These are phyloP conservation scores for Cucurbita pepo DNA, from an alignment of 306 rosid species.

Conservation along the genomic window DNA sequence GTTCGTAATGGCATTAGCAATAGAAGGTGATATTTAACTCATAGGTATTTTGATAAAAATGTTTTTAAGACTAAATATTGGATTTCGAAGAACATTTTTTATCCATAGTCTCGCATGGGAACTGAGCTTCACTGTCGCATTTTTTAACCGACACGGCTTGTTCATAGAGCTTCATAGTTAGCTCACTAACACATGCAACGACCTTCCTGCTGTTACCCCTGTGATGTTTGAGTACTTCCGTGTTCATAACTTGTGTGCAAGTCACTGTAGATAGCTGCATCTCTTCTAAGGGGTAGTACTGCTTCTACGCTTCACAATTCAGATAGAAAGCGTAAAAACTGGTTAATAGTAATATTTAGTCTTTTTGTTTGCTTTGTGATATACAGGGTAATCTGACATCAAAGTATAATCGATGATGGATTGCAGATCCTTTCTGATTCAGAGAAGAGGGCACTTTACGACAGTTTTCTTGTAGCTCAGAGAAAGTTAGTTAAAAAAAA, in stretches of 20 bases:
- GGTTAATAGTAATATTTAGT: conserved; percentile 1
- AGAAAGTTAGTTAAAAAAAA: conserved; percentile 38
- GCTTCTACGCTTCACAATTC: background rate
- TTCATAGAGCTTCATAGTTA: background rate
- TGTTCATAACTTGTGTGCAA: background rate
- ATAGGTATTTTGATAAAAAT: background rate
- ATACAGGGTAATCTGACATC: conserved; percentile 19
- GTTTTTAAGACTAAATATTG: background rate
- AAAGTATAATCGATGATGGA: conserved; percentile 23
- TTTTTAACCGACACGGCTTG: background rate
- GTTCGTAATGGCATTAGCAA: background rate
- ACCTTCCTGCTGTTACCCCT: background rate
- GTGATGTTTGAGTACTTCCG: background rate
- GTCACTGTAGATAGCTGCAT: background rate
- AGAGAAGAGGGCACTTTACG: conserved; percentile 62
- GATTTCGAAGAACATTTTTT: background rate
- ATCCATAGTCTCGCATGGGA: background rate
- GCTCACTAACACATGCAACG: background rate
- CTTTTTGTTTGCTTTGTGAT: conserved; percentile 12
- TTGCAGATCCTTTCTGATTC: conserved; percentile 96
- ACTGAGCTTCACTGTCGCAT: background rate
- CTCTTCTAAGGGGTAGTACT: background rate
- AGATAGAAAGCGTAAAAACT: background rate
- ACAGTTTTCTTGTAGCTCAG: conserved; percentile 51
- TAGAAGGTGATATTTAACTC: background rate